These are phyloP conservation scores for Cryptosporidium sp. DNA, from an alignment of 169 alveolate species.

Conservation along the genomic window DNA sequence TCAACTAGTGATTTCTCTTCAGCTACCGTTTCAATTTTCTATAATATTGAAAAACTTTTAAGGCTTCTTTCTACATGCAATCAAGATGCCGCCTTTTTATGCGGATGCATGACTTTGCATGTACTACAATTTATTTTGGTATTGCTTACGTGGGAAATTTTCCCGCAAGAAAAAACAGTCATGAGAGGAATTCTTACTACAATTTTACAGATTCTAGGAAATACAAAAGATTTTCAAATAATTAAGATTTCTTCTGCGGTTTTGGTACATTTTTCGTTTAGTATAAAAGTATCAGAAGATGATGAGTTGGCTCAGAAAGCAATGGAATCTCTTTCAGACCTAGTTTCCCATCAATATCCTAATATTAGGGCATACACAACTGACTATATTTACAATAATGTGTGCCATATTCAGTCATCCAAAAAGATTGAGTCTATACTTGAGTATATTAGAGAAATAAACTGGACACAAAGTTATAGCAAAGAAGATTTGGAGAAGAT, in stretches of 20 bases:
- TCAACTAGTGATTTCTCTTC: not conserved
- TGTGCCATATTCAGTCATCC: slow-evolving; percentile 29
- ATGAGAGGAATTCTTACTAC: slow-evolving; percentile 10
- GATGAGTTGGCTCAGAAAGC: not conserved
- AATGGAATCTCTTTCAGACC: not conserved
- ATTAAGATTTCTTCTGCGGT: slow-evolving; percentile 25
- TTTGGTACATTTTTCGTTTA: slow-evolving; percentile 18
- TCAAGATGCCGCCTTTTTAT: slow-evolving; percentile 14
- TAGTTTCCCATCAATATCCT: slow-evolving; percentile 63
- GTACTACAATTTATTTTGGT: slow-evolving; percentile 25
- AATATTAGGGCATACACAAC: slow-evolving; percentile 47
- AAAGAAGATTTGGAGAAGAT: not conserved
- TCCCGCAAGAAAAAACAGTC: slow-evolving; percentile 1
- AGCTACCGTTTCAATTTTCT: not conserved
- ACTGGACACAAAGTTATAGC: not conserved
- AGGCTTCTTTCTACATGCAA: not conserved
- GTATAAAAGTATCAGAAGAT: not conserved
- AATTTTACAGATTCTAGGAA: not conserved
- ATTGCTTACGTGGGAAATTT: slow-evolving; percentile 30
- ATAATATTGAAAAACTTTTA: not conserved
- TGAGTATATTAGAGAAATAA: slow-evolving; percentile 23
- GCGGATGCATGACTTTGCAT: slow-evolving; percentile 22
- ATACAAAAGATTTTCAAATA: slow-evolving; percentile 8
- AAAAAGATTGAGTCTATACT: slow-evolving; percentile 16
- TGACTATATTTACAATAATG: slow-evolving; percentile 51